Conservation (phyloP, 2,329 filamentous ascomycete species). For the Colletotrichum tropicicola region DNA sequence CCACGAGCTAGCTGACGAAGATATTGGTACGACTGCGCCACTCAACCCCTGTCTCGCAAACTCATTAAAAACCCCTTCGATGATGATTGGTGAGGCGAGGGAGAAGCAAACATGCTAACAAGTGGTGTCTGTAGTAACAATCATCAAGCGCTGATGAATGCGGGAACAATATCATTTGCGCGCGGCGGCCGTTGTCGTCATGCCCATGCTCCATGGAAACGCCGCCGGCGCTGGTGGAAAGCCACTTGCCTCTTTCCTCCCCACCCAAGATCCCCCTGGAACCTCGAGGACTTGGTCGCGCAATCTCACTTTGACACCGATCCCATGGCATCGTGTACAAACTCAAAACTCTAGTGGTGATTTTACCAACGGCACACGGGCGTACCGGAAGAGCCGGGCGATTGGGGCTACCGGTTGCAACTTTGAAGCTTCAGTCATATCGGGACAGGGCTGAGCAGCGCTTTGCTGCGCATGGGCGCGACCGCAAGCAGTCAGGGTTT, state of each 20-base stretch:
- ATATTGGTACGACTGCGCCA: constrained; percentile 77
- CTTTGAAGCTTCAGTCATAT: constrained; percentile 6
- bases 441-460: neutral
- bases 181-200: constrained; percentile 8
- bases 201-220: constrained; percentile 3
- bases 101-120: constrained; percentile 35
- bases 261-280: neutral
- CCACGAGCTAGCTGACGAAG: constrained; percentile 94
- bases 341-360: neutral
- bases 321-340: neutral
- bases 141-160: constrained; percentile 71
- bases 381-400: neutral
- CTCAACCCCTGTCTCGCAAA: neutral
- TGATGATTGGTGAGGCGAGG: neutral
- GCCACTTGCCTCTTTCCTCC: constrained; percentile 17
- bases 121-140: constrained; percentile 48
- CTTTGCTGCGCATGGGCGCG: neutral
- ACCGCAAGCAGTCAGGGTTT: constrained; percentile 11
- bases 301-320: constrained; percentile 3
- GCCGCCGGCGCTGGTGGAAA: constrained; percentile 3
- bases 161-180: constrained; percentile 4
- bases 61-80: neutral
- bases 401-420: constrained; percentile 1
- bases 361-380: constrained; percentile 2
- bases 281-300: neutral